Evolutionary conservation across 345 rosid genomes (phyloP).

Genomic region (Cardamine resedifolia): DNA sequence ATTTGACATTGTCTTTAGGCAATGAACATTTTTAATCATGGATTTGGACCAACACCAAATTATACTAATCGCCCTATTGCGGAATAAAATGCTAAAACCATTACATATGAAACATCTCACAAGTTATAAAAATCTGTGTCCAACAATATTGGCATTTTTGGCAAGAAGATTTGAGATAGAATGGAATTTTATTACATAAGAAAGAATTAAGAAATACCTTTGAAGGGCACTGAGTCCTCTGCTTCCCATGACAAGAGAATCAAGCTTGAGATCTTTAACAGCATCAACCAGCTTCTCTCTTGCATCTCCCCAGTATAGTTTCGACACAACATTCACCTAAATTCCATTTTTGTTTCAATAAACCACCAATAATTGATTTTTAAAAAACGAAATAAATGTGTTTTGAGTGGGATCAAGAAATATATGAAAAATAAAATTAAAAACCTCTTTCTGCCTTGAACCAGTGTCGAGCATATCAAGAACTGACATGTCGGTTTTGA

Average conservation of each 20-base stretch:
- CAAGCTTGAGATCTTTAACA: constrained; percentile 71
- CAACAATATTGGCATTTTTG: not conserved
- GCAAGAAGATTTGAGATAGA: not conserved
- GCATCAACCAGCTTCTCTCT: constrained; percentile 85
- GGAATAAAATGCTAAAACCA: too few relatives aligned
- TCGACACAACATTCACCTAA: constrained; percentile 65
- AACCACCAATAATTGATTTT: not conserved
- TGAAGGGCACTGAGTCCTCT: constrained; percentile 85
- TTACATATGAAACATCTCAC: not conserved
- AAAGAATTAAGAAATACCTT: constrained; percentile 43
- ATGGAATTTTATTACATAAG: not conserved
- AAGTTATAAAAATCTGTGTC: not conserved
- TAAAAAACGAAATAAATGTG: not conserved
- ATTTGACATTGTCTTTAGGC: not conserved
- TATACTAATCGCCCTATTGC: too few relatives aligned
- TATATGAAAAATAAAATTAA: not conserved
- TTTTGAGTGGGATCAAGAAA: not conserved
- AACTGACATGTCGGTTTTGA: constrained; percentile 54
- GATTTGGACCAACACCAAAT: not conserved
- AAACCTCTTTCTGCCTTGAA: constrained; percentile 81
- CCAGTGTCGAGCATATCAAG: constrained; percentile 89
- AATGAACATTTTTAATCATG: not conserved
- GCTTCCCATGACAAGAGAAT: constrained; percentile 88
- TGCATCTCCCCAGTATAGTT: constrained; percentile 91
- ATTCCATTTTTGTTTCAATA: not conserved